Evolutionary conservation across 257 asterid species (phyloP).

Genomic region (Paulownia fortunei): DNA sequence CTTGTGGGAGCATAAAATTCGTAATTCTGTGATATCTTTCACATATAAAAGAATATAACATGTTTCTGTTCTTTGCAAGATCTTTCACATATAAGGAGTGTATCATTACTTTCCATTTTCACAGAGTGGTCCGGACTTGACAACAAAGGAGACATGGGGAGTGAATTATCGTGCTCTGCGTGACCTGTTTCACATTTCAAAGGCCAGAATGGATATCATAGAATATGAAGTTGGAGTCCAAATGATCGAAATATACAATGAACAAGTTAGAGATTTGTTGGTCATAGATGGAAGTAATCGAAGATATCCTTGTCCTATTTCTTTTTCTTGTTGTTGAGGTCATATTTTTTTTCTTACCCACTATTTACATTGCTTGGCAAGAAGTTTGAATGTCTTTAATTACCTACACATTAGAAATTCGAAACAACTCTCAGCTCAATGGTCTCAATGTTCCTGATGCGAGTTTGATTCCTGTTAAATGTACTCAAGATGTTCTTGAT

Average conservation of each 20-base stretch:
- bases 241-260: conserved; percentile 93
- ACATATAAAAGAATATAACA: not conserved
- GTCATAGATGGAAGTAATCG: conserved; percentile 71
- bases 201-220: conserved; percentile 58
- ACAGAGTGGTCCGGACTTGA: conserved; percentile 96
- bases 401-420: conserved; percentile 69
- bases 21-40: not conserved
- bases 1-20: not conserved
- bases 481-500: conserved; percentile 91
- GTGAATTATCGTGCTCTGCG: conserved; percentile 86
- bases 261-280: conserved; percentile 94
- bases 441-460: conserved; percentile 98
- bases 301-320: conserved; percentile 73
- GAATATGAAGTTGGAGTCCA: conserved; percentile 92
- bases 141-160: conserved; percentile 87
- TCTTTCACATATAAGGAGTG: no score
- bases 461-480: conserved; percentile 67
- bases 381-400: conserved; percentile 53
- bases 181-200: conserved; percentile 74
- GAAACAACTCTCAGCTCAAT: conserved; percentile 88
- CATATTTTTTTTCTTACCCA: not conserved
- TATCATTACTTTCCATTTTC: conserved; percentile 27
- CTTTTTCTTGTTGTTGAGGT: not conserved
- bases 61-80: not conserved
- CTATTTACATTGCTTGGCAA: not conserved